Percentiles rank a stretch among this genome's conserved stretches.
Evolutionary conservation across 2,329 filamentous ascomycete genomes (phyloP).

Genomic region (Colletotrichum sp.): DNA sequence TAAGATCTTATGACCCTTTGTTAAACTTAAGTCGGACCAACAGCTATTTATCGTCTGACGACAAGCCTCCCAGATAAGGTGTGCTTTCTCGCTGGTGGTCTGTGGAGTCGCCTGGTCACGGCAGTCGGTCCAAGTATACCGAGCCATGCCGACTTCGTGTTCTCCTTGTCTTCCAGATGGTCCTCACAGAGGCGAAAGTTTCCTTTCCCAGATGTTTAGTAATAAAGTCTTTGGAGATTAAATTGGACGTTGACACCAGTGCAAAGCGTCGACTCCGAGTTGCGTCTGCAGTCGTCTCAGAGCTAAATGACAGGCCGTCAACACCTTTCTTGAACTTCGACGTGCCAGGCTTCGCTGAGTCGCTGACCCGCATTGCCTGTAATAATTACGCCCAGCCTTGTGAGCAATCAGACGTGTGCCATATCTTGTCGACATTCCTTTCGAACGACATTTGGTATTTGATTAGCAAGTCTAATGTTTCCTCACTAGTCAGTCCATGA

Average conservation of each 20-base stretch:
- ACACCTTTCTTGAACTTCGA: neutral
- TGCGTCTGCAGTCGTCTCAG: neutral
- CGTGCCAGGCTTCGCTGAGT: neutral
- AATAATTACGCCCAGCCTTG: neutral
- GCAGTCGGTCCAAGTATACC: neutral
- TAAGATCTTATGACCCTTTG: neutral
- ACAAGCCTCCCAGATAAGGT: neutral
- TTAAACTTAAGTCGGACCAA: neutral
- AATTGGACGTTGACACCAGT: accelerated
- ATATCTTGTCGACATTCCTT: neutral
- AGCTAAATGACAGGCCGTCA: neutral
- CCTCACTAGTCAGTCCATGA: too few relatives aligned
- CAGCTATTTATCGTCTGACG: neutral
- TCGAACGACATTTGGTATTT: accelerated
- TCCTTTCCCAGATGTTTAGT: neutral
- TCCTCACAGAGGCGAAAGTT: neutral
- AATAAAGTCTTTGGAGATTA: accelerated
- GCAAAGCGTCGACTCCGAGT: neutral
- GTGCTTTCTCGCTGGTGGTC: neutral
- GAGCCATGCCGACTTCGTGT: neutral
- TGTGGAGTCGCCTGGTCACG: neutral
- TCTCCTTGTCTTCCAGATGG: neutral
- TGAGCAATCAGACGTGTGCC: neutral
- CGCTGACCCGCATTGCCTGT: neutral
- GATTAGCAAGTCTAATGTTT: neutral